Evolutionary conservation across 805 yeast species (phyloP).

Genomic region (Zygosaccharomyces pseudorouxii): DNA sequence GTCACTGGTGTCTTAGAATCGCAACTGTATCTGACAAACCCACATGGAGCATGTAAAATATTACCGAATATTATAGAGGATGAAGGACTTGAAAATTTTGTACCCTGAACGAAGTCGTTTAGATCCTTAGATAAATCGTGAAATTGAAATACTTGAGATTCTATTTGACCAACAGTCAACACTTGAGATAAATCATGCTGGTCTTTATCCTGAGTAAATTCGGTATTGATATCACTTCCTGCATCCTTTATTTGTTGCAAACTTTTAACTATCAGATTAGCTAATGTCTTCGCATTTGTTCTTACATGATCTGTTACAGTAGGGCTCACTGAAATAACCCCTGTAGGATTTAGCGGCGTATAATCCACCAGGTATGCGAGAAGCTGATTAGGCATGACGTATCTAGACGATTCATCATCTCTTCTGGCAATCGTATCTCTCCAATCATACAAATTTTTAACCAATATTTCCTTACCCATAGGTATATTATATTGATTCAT

Average conservation of each 20-base stretch:
- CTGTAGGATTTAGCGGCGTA: slow-evolving; percentile 55
- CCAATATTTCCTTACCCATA: slow-evolving; percentile 46
- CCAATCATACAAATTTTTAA: slow-evolving; percentile 70
- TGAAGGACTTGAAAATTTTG: not conserved
- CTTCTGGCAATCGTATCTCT: slow-evolving; percentile 71
- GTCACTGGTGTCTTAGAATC: slow-evolving; percentile 9
- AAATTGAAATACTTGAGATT: slow-evolving; percentile 15
- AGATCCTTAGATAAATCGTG: slow-evolving; percentile 1
- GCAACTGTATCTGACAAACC: slow-evolving; percentile 9
- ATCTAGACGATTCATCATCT: slow-evolving; percentile 81
- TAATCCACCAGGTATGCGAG: slow-evolving; percentile 56
- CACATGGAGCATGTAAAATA: slow-evolving; percentile 5
- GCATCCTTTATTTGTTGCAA: slow-evolving; percentile 24
- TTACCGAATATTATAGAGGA: slow-evolving; percentile 14
- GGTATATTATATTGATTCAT: slow-evolving; percentile 64
- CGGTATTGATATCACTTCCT: not conserved
- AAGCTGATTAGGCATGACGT: slow-evolving; percentile 75
- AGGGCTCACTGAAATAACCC: slow-evolving; percentile 46
- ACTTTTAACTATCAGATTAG: slow-evolving; percentile 49
- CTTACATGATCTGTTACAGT: slow-evolving; percentile 54
- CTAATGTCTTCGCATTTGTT: slow-evolving; percentile 51
- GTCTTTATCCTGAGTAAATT: not conserved
- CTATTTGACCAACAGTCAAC: slow-evolving; percentile 19
- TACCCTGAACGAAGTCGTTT: no score
- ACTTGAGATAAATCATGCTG: slow-evolving; percentile 5